Evolutionary conservation across 1,284 basidiomycete species (phyloP), one percentile per base, ranked within the genome.

Genomic region (Hymenochaete sp.): DNA sequence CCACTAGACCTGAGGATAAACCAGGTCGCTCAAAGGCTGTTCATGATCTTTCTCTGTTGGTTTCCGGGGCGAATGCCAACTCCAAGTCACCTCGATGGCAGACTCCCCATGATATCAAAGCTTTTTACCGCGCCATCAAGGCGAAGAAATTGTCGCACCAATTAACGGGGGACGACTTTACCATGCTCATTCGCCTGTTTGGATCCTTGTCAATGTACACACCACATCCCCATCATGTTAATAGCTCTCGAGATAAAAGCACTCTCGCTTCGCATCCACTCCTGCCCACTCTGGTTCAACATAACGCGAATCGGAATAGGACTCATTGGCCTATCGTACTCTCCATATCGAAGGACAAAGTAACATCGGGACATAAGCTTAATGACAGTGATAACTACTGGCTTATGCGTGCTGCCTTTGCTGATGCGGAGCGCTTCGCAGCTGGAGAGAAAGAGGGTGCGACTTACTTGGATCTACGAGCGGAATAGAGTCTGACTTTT

Each of bases 131-230:
- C 28, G 52, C 56, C 0, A 55, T 55, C 3, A 59, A 56, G 44
- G 53, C 62, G 3, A 56, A 51, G 32, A 44, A 47, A 21, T 59
- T 59, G 21, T 52, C 63, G 14, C 43, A 35, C 3, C 51, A 55
- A 36, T 54, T 72, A 14, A 55, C 56, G 40, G 47, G 58, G 2
- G 45, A 42, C 22, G 62, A 62, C 29, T 55, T 68, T 43, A 62
- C 59, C 40, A 50, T 56, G 22, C 55, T 73, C 7, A 67, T 73
- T n/a, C 45, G 57, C 36, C 52, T 73, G 21, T 66, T 73, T 52
- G 71, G 70, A 6, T 64, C 70, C 2, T 54, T 73, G 22, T 72
- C 68, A 21, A 38, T 64, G 1, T n/a, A n/a, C n/a, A 54, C 59
- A 10, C 14, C 45, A 14, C 27, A 47, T 3, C n/a, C 38, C 14